Evolutionary conservation across 2,329 filamentous ascomycete species (phyloP).

Genomic region (Fusarium phyllophilum): DNA sequence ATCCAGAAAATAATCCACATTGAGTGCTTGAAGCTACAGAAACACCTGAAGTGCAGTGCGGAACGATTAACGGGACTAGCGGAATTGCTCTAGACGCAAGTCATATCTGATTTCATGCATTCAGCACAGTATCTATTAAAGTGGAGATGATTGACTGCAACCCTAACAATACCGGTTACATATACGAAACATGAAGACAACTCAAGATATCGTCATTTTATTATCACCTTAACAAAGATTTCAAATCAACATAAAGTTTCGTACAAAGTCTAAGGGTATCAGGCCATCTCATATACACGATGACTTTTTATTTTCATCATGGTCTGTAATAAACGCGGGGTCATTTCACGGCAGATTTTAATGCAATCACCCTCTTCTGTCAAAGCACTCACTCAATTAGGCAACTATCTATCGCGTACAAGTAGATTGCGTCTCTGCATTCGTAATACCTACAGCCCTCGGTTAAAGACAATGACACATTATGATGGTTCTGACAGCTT

Average conservation of each 20-base stretch:
- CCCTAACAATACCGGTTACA: not conserved
- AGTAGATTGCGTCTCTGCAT: too few species aligned
- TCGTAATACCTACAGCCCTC: not conserved
- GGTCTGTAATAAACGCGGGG: too few species aligned
- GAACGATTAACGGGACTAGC: not conserved
- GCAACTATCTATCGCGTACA: not conserved
- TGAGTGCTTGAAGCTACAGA: not conserved
- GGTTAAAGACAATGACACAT: not conserved
- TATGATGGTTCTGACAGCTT: not conserved
- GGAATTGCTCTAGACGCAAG: not conserved
- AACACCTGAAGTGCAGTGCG: not conserved
- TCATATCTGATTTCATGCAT: not conserved
- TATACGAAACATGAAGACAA: not conserved
- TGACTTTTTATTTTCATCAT: not conserved
- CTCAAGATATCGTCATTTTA: not conserved
- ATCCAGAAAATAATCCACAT: not conserved
- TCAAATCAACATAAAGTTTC: not conserved
- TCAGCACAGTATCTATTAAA: not conserved
- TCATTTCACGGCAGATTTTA: not conserved
- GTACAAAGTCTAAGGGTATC: too few species aligned
- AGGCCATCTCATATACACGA: accelerated
- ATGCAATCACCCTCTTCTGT: not conserved
- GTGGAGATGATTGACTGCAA: not conserved
- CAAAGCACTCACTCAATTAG: not conserved
- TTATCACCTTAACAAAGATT: not conserved